Base-by-base conservation (phyloP, 495 filamentous ascomycete species). In the Lasiosphaeria miniovina region DNA sequence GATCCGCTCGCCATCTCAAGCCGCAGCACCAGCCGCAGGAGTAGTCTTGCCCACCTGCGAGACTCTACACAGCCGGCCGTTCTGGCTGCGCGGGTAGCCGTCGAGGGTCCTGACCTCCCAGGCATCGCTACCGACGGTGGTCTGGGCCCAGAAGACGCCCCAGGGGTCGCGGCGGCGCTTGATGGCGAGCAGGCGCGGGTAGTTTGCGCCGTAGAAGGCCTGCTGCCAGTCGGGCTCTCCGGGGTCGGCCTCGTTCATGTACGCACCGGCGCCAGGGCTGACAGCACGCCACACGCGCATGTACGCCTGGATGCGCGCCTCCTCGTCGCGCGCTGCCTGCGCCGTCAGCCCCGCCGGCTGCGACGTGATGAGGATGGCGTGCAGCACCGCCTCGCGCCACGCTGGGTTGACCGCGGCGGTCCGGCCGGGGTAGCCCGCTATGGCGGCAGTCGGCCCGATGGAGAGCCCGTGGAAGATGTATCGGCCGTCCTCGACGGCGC, bases 211-310 rank as follows among this genome's bases (percentile, higher is more conserved):
- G 58, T 78, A 87, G 68, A 84, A 87, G 4, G 75, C 72, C 67
- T 77, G 67, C 71, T 86, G 78, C 77, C 82, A 86, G 54, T 82
- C 64, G 3, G 83, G 81, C 69, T 86, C 81, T 9, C 72, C 65
- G n/a, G 80, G 73, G 65, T 85, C 79, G 6, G 70, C 77, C 65
- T 81, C 78, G 54, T 79, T 80, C 51, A 80, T 57, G 62, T 80
- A 81, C 6, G 71, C 66, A 11, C 78, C 78, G 3, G 68, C 65
- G 3, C 68, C 70, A 3, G 71, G 71, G 10, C 70, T 62, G 11
- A 68, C 61, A 1, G 43, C 67, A 32, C 68, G 55, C 46, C 74
- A 71, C 14, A 66, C 51, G 48, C 70, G 66, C 65, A 68, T 59
- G 58, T 65, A 66, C 24, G 6, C 4, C 52, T 62, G 52, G 49